Conservation (phyloP, 179 eudicot genomes). For the Pouteria campechiana region DNA sequence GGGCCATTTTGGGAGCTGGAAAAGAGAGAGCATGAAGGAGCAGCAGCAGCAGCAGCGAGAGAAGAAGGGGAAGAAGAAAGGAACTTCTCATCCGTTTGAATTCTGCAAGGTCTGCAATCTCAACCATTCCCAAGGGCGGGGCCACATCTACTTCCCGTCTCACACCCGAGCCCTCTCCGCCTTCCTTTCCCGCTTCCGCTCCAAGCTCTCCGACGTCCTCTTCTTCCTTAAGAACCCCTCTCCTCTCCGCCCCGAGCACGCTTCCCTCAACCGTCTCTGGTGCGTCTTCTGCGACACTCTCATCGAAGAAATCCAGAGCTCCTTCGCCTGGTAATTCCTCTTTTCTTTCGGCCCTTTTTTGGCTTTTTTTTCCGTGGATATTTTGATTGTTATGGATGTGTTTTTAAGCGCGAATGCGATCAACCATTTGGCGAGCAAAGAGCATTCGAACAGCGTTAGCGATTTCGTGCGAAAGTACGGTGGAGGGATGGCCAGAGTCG, state of each 20-base stretch:
- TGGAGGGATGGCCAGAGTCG: conserved; percentile 59
- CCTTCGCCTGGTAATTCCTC: conserved; percentile 40
- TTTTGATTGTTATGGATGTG: conserved; percentile 2
- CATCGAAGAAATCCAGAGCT: conserved; percentile 25
- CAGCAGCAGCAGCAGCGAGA: conserved; percentile 7
- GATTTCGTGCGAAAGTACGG: conserved; percentile 80
- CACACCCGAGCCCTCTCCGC: conserved; percentile 58
- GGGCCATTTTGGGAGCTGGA: too few species aligned
- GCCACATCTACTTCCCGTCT: conserved; percentile 64
- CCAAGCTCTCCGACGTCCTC: conserved; percentile 32
- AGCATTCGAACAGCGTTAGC: conserved; percentile 70
- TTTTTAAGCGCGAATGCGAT: conserved; percentile 56
- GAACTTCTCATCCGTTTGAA: conserved; percentile 18
- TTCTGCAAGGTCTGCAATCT: conserved; percentile 63
- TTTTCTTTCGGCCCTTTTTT: neutral
- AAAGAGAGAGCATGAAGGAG: neutral
- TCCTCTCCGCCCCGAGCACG: conserved; percentile 16
- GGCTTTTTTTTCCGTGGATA: conserved; percentile 3
- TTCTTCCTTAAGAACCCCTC: conserved; percentile 50
- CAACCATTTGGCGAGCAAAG: conserved; percentile 58
- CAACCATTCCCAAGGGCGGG: conserved; percentile 73
- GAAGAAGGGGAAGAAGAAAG: conserved; percentile 5
- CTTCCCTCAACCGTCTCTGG: conserved; percentile 42
- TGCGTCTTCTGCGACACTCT: conserved; percentile 70
- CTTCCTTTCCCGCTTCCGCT: conserved; percentile 48